Evolutionary conservation across 345 rosid species (phyloP).

Genomic region (Theobroma cacao): DNA sequence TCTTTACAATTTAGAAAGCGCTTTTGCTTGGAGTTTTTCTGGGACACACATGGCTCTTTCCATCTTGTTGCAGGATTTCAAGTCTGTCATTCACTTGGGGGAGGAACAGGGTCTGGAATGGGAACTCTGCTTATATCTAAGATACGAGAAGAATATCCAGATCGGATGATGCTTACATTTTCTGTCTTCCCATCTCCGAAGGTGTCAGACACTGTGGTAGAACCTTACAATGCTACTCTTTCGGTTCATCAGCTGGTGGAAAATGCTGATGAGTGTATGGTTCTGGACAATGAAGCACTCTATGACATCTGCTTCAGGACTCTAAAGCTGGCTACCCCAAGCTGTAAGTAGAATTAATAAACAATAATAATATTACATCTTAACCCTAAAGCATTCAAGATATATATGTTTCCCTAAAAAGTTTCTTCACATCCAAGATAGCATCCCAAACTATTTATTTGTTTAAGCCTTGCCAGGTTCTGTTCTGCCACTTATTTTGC

Average conservation of each 20-base stretch:
- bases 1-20: neutral
- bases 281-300: constrained; percentile 36
- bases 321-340: constrained; percentile 34
- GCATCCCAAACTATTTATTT: neutral
- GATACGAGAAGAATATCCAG: constrained; percentile 37
- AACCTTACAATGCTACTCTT: constrained; percentile 38
- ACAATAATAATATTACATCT: no score
- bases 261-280: constrained; percentile 41
- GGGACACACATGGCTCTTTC: neutral
- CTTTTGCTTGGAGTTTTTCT: neutral
- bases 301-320: constrained; percentile 38
- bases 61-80: constrained; percentile 24
- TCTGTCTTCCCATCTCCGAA: constrained; percentile 38
- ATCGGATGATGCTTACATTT: constrained; percentile 34
- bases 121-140: constrained; percentile 34
- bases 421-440: neutral
- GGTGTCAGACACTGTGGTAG: constrained; percentile 38
- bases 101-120: constrained; percentile 37
- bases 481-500: no score
- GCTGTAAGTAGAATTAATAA: constrained; percentile 20
- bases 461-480: no score
- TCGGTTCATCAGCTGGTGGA: constrained; percentile 34
- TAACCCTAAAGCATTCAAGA: no score
- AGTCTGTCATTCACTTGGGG: constrained; percentile 35
- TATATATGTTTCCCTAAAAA: neutral